Evolutionary conservation across 2,329 filamentous ascomycete species (phyloP).

Genomic region (Fusarium guadeloupense): DNA sequence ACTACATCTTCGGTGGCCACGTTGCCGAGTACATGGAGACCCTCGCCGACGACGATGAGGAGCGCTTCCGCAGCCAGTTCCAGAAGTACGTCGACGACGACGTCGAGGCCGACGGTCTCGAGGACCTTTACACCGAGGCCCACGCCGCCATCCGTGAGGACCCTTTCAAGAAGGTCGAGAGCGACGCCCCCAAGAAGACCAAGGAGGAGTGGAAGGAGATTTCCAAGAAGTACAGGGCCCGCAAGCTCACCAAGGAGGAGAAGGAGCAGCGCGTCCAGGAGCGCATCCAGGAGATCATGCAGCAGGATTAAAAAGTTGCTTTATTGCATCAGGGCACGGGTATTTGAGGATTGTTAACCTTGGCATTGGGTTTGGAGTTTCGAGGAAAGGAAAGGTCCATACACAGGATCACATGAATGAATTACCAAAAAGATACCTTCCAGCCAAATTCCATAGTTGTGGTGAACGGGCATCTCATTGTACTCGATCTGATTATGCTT

Average conservation of each 20-base stretch:
- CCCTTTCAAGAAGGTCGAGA: slow-evolving; percentile 91
- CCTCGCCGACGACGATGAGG: slow-evolving; percentile 98
- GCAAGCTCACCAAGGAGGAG: slow-evolving; percentile 85
- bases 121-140: slow-evolving; percentile 95
- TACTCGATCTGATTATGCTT: slow-evolving; percentile 25
- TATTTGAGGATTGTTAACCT: slow-evolving; percentile 45
- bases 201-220: slow-evolving; percentile 98
- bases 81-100: slow-evolving; percentile 97
- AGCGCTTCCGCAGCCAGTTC: slow-evolving; percentile 99
- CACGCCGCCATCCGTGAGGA: slow-evolving; percentile 98
- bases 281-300: slow-evolving; percentile 86
- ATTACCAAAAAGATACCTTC: slow-evolving; percentile 48
- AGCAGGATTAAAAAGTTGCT: slow-evolving; percentile 53
- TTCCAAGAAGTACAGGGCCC: slow-evolving; percentile 85
- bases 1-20: slow-evolving; percentile 99
- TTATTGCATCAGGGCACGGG: slow-evolving; percentile 35
- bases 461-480: slow-evolving; percentile 44
- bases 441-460: slow-evolving; percentile 45
- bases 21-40: slow-evolving; percentile 99
- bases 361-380: slow-evolving; percentile 53
- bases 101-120: slow-evolving; percentile 92
- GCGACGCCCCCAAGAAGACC: slow-evolving; percentile 84
- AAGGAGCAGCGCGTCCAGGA: slow-evolving; percentile 84
- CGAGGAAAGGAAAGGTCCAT: slow-evolving; percentile 48
- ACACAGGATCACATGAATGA: slow-evolving; percentile 51